A percentile compares a stretch with the other conserved stretches of the same genome.
phyloP scores from a whole-genome alignment of 805 yeast genomes.

The Danielozyma ontarioensis region DNA sequence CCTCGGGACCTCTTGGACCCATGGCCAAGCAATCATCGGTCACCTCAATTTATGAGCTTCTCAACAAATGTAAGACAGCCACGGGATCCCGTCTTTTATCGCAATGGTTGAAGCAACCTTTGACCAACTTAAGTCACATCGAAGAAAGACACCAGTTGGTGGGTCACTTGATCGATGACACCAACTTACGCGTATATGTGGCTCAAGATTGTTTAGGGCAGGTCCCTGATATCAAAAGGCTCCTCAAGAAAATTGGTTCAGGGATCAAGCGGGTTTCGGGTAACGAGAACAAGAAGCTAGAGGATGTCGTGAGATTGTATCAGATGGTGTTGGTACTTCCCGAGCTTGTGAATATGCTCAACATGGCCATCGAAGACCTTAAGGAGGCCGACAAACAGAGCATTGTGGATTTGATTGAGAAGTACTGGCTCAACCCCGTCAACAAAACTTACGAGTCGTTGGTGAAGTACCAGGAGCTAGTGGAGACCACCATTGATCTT shows the following conservation, averaged over 20 bases:
- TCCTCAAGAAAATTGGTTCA: constrained; percentile 57
- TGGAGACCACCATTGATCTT: constrained; percentile 88
- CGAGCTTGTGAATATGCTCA: constrained; percentile 52
- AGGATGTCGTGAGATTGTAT: constrained; percentile 85
- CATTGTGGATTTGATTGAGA: constrained; percentile 33
- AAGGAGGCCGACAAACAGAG: constrained; percentile 13
- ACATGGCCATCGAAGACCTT: constrained; percentile 34
- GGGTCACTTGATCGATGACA: constrained; percentile 64
- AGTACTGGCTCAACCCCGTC: constrained; percentile 58
- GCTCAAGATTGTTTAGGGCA: constrained; percentile 62
- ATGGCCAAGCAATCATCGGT: constrained; percentile 19
- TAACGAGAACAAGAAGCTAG: constrained; percentile 56
- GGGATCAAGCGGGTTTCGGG: constrained; percentile 25
- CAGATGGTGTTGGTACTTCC: constrained; percentile 74
- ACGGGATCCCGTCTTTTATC: constrained; percentile 87
- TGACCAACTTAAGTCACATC: constrained; percentile 60
- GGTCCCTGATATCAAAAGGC: constrained; percentile 79
- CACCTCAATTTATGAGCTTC: constrained; percentile 67
- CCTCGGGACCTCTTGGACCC: constrained; percentile 7
- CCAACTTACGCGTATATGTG: constrained; percentile 58
- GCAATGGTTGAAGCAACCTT: constrained; percentile 96
- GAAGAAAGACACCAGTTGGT: constrained; percentile 69
- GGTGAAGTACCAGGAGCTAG: constrained; percentile 70
- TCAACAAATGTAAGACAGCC: constrained; percentile 82
- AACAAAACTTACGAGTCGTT: constrained; percentile 46